phyloP scores from a whole-genome alignment of 169 alveolate genomes.

The Plasmodium vinckei region DNA sequence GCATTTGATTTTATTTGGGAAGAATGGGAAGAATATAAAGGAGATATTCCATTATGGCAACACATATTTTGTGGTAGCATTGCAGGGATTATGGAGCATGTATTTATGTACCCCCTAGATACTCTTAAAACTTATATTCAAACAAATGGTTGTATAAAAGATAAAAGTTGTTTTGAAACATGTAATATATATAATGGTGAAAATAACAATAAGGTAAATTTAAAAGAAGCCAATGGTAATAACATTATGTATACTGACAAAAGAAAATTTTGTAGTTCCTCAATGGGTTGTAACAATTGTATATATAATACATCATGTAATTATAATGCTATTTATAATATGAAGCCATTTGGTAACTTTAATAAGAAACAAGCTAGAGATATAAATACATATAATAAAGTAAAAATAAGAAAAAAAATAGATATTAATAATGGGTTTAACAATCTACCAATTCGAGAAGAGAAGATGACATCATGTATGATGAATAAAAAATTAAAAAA shows the following conservation, averaged over 20 bases:
- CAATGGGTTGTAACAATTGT: slow-evolving; percentile 34
- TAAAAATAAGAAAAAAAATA: background rate
- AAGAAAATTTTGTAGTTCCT: slow-evolving; percentile 24
- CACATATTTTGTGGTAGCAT: slow-evolving; percentile 96
- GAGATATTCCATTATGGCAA: slow-evolving; percentile 92
- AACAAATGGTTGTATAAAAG: slow-evolving; percentile 76
- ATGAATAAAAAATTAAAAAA: slow-evolving; percentile 18
- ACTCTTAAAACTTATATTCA: slow-evolving; percentile 92
- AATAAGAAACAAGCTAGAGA: slow-evolving; percentile 9
- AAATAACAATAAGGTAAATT: background rate
- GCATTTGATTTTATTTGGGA: slow-evolving; percentile 76
- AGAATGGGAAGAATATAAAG: slow-evolving; percentile 81
- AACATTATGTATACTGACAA: slow-evolving; percentile 25
- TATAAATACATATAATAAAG: background rate
- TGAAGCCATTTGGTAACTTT: background rate
- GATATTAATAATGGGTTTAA: background rate
- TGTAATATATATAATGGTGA: slow-evolving; percentile 9
- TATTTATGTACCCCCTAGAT: slow-evolving; percentile 96
- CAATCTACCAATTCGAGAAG: background rate
- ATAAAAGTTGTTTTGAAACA: slow-evolving; percentile 3
- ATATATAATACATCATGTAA: slow-evolving; percentile 37
- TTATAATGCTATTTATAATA: slow-evolving; percentile 23
- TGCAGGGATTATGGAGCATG: slow-evolving; percentile 99
- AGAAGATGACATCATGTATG: background rate
- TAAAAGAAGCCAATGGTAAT: slow-evolving; percentile 6